These are phyloP conservation scores for Serendipita indica DNA, from an alignment of 768 basidiomycete genomes.

Conservation along the genomic window DNA sequence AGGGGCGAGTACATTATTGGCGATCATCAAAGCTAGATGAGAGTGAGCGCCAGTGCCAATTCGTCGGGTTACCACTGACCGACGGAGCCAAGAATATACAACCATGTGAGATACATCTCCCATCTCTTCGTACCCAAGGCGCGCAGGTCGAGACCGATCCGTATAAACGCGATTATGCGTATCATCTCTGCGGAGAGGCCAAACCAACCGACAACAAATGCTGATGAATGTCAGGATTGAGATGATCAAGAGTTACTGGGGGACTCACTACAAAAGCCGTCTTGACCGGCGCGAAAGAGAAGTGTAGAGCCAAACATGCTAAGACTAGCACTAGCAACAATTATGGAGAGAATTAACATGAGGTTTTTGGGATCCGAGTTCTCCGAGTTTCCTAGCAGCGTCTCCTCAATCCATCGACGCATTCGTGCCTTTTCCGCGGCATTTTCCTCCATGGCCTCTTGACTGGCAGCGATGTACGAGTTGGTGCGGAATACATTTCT, in stretches of 20 bases:
- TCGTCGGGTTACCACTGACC: constrained; percentile 22
- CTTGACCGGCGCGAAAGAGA: neutral
- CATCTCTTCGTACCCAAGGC: constrained; percentile 20
- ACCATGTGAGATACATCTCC: constrained; percentile 24
- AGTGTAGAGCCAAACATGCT: constrained; percentile 5
- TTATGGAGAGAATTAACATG: neutral
- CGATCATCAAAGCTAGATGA: constrained; percentile 27
- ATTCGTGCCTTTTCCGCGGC: neutral
- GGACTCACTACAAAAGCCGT: neutral
- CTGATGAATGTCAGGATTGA: constrained; percentile 17
- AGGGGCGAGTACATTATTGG: constrained; percentile 26
- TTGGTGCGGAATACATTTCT: neutral
- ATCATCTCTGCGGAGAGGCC: constrained; percentile 27
- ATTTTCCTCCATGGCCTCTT: constrained; percentile 1
- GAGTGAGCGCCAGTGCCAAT: neutral
- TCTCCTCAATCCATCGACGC: neutral
- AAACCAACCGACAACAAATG: constrained; percentile 34
- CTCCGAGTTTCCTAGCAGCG: neutral
- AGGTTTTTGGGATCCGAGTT: constrained; percentile 1
- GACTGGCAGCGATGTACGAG: neutral
- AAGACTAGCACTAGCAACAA: neutral
- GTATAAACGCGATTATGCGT: constrained; percentile 27
- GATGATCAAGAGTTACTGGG: neutral
- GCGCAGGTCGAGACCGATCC: constrained; percentile 25
- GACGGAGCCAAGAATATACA: constrained; percentile 22